These are phyloP conservation scores for Clathrospora elynae DNA, from an alignment of 2,329 filamentous ascomycete genomes.

Conservation along the genomic window DNA sequence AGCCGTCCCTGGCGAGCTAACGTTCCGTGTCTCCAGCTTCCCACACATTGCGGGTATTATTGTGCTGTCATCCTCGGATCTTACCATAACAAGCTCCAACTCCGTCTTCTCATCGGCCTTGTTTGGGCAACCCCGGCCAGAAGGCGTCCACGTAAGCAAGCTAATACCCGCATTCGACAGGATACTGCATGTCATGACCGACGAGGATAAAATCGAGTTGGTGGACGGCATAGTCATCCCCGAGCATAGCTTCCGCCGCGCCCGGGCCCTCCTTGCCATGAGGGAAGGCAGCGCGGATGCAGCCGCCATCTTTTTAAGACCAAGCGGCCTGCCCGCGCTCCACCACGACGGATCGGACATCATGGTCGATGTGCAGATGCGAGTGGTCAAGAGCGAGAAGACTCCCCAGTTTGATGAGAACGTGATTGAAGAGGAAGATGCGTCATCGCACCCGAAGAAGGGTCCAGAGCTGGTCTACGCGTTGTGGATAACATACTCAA, in stretches of 20 bases:
- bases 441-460: conserved; percentile 55
- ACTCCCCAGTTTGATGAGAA: conserved; percentile 58
- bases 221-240: conserved; percentile 95
- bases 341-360: conserved; percentile 92
- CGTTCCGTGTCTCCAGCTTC: conserved; percentile 87
- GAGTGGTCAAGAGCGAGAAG: conserved; percentile 86
- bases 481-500: conserved; percentile 95
- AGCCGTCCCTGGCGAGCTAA: conserved; percentile 69
- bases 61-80: conserved; percentile 77
- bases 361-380: conserved; percentile 94
- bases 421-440: conserved; percentile 65
- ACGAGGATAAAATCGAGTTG: conserved; percentile 82
- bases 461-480: conserved; percentile 80
- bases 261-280: conserved; percentile 80
- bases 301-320: conserved; percentile 77
- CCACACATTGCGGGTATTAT: conserved; percentile 97
- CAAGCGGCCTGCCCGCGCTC: conserved; percentile 80
- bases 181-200: conserved; percentile 77
- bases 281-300: conserved; percentile 79
- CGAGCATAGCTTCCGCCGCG: conserved; percentile 92
- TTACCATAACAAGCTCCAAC: conserved; percentile 90
- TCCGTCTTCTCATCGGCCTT: conserved; percentile 90
- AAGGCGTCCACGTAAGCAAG: conserved; percentile 77
- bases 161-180: conserved; percentile 87
- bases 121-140: conserved; percentile 84